A percentile compares a stretch with the other conserved stretches of the same genome.
Conservation (phyloP, 805 yeast genomes). For the Metschnikowia amazonensis region DNA sequence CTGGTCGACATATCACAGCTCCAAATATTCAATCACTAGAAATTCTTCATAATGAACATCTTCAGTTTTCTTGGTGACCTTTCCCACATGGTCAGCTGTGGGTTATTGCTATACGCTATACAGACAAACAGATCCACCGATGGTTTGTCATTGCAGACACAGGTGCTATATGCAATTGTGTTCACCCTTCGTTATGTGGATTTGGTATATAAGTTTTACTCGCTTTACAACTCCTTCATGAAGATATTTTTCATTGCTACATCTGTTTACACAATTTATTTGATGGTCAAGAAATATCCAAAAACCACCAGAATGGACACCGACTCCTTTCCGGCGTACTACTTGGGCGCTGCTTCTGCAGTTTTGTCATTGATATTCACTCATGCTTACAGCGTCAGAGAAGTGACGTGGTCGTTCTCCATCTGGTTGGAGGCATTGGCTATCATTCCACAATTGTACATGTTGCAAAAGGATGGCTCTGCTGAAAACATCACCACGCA, state of each 20-base stretch:
- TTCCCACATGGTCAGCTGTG: constrained; percentile 76
- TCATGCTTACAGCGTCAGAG: constrained; percentile 56
- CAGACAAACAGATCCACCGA: constrained; percentile 58
- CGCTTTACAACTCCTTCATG: constrained; percentile 76
- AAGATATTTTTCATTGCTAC: constrained; percentile 77
- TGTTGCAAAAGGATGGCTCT: constrained; percentile 85
- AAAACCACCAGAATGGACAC: constrained; percentile 58
- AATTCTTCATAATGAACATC: constrained; percentile 31
- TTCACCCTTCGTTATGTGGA: constrained; percentile 72
- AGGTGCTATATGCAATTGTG: constrained; percentile 69
- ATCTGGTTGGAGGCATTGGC: constrained; percentile 92
- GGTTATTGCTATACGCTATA: constrained; percentile 72
- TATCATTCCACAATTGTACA: constrained; percentile 86
- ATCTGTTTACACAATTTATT: constrained; percentile 67
- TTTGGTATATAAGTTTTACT: constrained; percentile 51
- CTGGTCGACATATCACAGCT: not conserved
- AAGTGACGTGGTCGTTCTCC: constrained; percentile 81
- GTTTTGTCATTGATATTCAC: constrained; percentile 59
- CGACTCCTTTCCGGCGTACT: constrained; percentile 69
- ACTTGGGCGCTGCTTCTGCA: constrained; percentile 60
- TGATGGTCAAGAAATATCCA: constrained; percentile 62
- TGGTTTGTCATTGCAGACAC: constrained; percentile 90
- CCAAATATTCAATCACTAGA: not conserved
- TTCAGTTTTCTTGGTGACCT: constrained; percentile 61
- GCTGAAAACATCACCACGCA: constrained; percentile 86